Percentiles rank a stretch among this genome's conserved stretches.
These are phyloP conservation scores for Botrytis cinerea DNA, from an alignment of 2,329 filamentous ascomycete genomes.

Conservation along the genomic window DNA sequence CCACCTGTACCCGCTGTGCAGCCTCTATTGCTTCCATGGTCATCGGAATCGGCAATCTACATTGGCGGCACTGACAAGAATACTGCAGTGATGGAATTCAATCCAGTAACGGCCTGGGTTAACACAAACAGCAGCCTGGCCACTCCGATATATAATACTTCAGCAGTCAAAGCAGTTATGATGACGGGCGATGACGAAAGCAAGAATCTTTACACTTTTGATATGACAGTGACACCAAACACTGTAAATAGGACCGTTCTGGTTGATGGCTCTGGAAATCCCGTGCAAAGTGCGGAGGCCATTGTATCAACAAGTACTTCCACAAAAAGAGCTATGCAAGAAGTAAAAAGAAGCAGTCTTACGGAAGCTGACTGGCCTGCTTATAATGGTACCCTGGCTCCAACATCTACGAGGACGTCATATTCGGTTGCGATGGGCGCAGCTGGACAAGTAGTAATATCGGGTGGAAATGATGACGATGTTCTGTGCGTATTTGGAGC, in stretches of 20 bases:
- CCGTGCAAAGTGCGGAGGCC: constrained; percentile 50
- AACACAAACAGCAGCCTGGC: constrained; percentile 66
- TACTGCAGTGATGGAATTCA: constrained; percentile 72
- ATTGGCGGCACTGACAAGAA: constrained; percentile 71
- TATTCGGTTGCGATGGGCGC: constrained; percentile 70
- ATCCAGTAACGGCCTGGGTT: constrained; percentile 62
- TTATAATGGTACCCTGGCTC: constrained; percentile 76
- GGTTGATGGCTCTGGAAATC: constrained; percentile 59
- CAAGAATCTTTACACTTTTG: constrained; percentile 77
- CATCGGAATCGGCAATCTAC: constrained; percentile 68
- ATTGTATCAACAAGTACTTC: constrained; percentile 37
- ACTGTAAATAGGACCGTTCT: constrained; percentile 70
- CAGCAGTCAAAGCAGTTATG: constrained; percentile 62
- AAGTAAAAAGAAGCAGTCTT: constrained; percentile 47
- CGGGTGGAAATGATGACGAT: constrained; percentile 65
- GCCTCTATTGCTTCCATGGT: constrained; percentile 76
- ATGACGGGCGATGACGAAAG: constrained; percentile 74
- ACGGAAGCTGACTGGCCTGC: constrained; percentile 68
- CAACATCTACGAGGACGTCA: constrained; percentile 62
- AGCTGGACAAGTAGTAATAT: constrained; percentile 71
- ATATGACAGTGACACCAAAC: constrained; percentile 74
- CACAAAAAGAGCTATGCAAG: constrained; percentile 20
- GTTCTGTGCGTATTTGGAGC: constrained; percentile 77
- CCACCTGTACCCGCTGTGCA: constrained; percentile 57
- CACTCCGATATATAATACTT: constrained; percentile 59